These are phyloP conservation scores for Aquilaria yunnanensis DNA, from an alignment of 345 rosid genomes.

Conservation along the genomic window DNA sequence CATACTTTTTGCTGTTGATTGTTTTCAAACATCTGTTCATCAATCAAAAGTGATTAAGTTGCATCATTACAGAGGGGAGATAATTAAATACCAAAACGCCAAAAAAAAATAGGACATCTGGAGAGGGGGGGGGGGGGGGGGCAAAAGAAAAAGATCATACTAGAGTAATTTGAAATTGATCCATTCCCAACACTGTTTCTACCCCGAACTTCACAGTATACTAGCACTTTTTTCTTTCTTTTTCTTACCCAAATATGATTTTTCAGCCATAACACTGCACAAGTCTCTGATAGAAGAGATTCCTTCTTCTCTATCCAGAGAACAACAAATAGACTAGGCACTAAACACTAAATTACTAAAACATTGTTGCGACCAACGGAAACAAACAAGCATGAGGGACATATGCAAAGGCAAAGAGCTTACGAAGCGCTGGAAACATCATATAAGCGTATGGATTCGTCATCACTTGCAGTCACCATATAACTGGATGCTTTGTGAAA, in stretches of 20 bases:
- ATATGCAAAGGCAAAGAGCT: constrained; percentile 9
- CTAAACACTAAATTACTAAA: background rate
- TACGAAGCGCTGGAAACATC: constrained; percentile 66
- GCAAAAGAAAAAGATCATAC: too few relatives aligned
- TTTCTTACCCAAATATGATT: too few relatives aligned
- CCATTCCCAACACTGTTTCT: too few relatives aligned
- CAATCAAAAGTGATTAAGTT: background rate
- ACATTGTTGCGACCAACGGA: background rate
- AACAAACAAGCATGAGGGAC: background rate
- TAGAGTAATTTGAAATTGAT: too few relatives aligned
- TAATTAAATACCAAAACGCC: too few relatives aligned
- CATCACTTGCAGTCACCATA: constrained; percentile 96
- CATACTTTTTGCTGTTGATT: constrained; percentile 97
- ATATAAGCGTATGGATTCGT: constrained; percentile 89
- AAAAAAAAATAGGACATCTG: too few relatives aligned
- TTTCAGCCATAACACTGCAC: too few relatives aligned
- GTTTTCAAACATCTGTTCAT: constrained; percentile 78
- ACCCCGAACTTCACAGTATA: too few relatives aligned
- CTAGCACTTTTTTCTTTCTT: too few relatives aligned
- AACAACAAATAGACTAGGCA: background rate
- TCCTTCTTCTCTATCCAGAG: background rate
- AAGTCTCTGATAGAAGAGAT: too few relatives aligned
- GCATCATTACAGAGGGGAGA: too few relatives aligned
- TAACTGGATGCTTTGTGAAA: constrained; percentile 76
- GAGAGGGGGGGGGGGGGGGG: too few relatives aligned